phyloP scores from a whole-genome alignment of 345 rosid genomes.

The Durio zibethinus region DNA sequence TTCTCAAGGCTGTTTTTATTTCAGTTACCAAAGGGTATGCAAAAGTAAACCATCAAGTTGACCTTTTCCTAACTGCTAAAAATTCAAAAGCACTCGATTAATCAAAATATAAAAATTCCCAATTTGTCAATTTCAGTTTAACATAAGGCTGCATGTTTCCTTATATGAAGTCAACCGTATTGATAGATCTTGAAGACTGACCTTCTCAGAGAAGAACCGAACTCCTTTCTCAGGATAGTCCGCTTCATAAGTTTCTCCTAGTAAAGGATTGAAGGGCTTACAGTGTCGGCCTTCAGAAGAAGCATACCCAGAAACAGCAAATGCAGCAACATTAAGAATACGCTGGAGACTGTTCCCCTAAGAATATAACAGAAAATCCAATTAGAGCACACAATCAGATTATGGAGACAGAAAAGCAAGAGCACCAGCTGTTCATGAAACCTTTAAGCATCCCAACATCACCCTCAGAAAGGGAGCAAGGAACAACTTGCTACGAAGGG shows the following conservation, averaged over 20 bases:
- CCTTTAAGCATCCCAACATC: neutral
- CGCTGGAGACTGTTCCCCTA: slow-evolving; percentile 81
- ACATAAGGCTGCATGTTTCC: neutral
- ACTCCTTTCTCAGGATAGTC: slow-evolving; percentile 88
- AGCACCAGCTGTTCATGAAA: slow-evolving; percentile 5
- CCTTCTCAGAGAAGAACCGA: slow-evolving; percentile 97
- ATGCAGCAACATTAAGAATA: slow-evolving; percentile 83
- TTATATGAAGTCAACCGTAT: neutral
- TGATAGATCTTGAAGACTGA: slow-evolving; percentile 24
- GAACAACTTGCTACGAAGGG: neutral
- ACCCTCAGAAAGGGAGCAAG: neutral
- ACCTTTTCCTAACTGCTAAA: neutral
- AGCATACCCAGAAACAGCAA: slow-evolving; percentile 96
- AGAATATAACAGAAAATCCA: slow-evolving; percentile 11
- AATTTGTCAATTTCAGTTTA: neutral
- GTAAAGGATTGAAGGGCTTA: slow-evolving; percentile 94
- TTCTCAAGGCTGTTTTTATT: neutral
- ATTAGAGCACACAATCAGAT: slow-evolving; percentile 16
- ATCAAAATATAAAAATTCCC: neutral
- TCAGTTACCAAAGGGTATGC: neutral
- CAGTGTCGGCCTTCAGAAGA: slow-evolving; percentile 92
- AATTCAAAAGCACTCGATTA: neutral
- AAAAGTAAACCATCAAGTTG: neutral
- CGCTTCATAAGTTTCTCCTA: slow-evolving; percentile 99
- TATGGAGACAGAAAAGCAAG: slow-evolving; percentile 2